Percentiles rank a stretch among this genome's conserved stretches.
Evolutionary conservation across 768 basidiomycete species (phyloP).

Genomic region (Botryobasidium botryosum): DNA sequence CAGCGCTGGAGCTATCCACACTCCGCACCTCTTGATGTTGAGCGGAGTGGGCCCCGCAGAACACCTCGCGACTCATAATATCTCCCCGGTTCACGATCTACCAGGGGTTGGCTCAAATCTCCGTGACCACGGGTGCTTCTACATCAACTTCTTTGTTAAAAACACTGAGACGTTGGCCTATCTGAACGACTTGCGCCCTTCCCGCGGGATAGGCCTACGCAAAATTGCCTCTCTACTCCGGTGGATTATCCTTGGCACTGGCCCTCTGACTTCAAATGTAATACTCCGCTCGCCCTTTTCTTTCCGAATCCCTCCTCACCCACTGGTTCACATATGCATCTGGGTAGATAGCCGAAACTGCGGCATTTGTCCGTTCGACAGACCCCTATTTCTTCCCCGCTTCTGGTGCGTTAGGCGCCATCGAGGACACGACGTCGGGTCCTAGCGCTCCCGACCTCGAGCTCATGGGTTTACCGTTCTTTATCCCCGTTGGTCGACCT

Average conservation of each 20-base stretch:
- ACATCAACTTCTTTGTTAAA: slow-evolving; percentile 2
- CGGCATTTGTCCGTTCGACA: slow-evolving; percentile 21
- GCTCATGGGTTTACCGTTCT: background rate
- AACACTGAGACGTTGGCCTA: background rate
- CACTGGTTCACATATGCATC: too few relatives aligned
- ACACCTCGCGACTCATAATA: slow-evolving; percentile 9
- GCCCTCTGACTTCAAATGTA: too few relatives aligned
- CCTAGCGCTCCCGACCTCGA: slow-evolving; percentile 9
- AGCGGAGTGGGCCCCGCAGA: slow-evolving; percentile 23
- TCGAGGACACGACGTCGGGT: slow-evolving; percentile 5
- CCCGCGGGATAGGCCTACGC: background rate
- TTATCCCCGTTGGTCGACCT: background rate
- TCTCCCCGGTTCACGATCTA: slow-evolving; percentile 14
- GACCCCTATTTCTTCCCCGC: slow-evolving; percentile 17
- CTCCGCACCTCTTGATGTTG: slow-evolving; percentile 51
- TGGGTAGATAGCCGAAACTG: slow-evolving; percentile 18
- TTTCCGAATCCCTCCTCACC: too few relatives aligned
- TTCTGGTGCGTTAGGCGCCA: background rate
- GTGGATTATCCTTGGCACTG: slow-evolving; percentile 7
- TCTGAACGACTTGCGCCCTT: background rate
- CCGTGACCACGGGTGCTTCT: slow-evolving; percentile 12
- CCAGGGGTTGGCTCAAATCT: slow-evolving; percentile 16
- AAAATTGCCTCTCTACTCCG: background rate
- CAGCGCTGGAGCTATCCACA: slow-evolving; percentile 46
- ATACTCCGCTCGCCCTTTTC: too few relatives aligned